These are phyloP conservation scores for Mycena epipterygia DNA, from an alignment of 768 basidiomycete species.

Conservation along the genomic window DNA sequence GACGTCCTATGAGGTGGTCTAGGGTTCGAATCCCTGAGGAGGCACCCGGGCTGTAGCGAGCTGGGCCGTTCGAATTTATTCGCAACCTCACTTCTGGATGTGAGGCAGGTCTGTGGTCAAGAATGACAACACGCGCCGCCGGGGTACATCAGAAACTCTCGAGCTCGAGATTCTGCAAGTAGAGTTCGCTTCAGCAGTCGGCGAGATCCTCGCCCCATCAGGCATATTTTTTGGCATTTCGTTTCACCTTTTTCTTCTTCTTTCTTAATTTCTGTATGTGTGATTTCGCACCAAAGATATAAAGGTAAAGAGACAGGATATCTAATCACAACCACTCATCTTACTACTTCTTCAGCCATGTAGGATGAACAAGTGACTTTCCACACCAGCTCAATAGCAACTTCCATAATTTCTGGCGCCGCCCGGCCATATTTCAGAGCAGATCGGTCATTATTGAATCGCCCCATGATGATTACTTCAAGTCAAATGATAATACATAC, in stretches of 20 bases:
- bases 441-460: too few species aligned
- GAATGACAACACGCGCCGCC: background rate
- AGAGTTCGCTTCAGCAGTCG: background rate
- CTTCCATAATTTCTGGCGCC: too few species aligned
- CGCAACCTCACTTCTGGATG: background rate
- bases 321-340: too few species aligned
- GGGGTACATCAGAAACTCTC: background rate
- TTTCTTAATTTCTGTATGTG: too few species aligned
- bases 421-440: too few species aligned
- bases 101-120: background rate
- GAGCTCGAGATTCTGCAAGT: background rate
- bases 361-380: too few species aligned
- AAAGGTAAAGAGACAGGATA: background rate
- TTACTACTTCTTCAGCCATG: too few species aligned
- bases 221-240: conserved; percentile 2
- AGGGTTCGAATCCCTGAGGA: conserved; percentile 9
- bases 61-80: background rate
- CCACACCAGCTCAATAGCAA: too few species aligned
- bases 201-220: background rate
- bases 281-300: background rate
- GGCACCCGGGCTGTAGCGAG: background rate
- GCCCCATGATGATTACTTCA: too few species aligned
- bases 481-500: too few species aligned
- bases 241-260: background rate
- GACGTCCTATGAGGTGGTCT: background rate